Base-by-base conservation (phyloP, 2,329 filamentous ascomycete genomes). In the Colletotrichum tofieldiae region DNA sequence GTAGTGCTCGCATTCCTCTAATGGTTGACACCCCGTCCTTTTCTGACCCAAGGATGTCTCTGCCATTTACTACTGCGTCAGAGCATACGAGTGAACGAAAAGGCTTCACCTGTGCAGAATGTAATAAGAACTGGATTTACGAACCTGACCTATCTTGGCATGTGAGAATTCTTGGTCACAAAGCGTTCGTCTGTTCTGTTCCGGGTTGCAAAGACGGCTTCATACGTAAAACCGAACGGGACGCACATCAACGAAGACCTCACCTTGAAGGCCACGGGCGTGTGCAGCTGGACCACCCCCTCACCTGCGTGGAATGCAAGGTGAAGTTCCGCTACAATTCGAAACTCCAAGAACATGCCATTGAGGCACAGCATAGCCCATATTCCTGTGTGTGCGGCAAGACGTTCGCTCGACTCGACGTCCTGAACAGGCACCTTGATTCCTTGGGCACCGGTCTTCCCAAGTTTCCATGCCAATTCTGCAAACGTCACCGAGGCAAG, bases 401-500 rank as follows among this genome's bases (percentile, higher is more conserved):
- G 8, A 63, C 23, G 1, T 82, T 80, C 52, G 75, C 79, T 0
- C 75, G 79, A 20, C 23, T 62, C 0, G 79, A 81, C 65, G 77
- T 77, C 1, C 70, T 80, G 5, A 18, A 74, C 23, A 77, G 79
- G 12, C 79, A 82, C 23, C 66, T 76, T 35, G 52, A 76, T 14
- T 55, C 55, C 8, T 73, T 76, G 2, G 65, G 41, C 12, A 73
- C 77, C 55, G 73, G 58, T 20, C 45, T 32, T 8, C 58, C 52
- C 1, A 68, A 73, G 11, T 79, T 77, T 49, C 77, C 78, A 6
- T 84, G 82, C 51, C 65, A 52, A 0, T 77, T 78, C 49, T 83
- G 82, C 73, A 81, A 76, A 58, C 77, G 70, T 20, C 76, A 82
- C 60, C 77, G 77, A n/a, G 81, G 79, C 2, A 71, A 73, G 2